These are phyloP conservation scores for Calonectria naviculata DNA, from an alignment of 2,329 filamentous ascomycete species.

Conservation along the genomic window DNA sequence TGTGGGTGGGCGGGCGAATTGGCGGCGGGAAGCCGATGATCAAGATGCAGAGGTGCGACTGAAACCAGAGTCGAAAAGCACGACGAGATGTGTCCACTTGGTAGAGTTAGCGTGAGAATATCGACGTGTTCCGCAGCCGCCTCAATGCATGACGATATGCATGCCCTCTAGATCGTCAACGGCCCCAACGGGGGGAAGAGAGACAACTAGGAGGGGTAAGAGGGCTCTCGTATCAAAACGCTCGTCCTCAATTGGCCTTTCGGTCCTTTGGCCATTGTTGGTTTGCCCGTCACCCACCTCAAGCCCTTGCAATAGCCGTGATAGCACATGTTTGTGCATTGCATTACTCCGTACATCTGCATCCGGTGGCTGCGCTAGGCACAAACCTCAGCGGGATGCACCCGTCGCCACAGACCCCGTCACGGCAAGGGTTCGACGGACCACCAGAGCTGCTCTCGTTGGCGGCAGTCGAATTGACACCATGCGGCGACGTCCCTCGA, in stretches of 20 bases:
- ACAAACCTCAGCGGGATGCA: neutral
- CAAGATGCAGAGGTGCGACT: neutral
- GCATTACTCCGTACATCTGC: neutral
- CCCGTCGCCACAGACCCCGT: neutral
- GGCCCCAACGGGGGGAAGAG: neutral
- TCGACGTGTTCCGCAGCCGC: neutral
- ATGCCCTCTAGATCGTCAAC: neutral
- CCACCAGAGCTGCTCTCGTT: neutral
- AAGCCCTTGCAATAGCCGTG: neutral
- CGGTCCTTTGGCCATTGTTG: neutral
- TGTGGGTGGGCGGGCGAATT: neutral
- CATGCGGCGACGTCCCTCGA: neutral
- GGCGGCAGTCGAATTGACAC: neutral
- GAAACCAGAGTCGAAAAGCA: neutral
- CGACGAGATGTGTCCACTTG: neutral
- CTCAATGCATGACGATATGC: neutral
- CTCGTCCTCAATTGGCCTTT: neutral
- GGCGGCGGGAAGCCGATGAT: neutral
- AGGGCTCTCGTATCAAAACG: neutral
- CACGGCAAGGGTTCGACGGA: neutral
- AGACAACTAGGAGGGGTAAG: neutral
- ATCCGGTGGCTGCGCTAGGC: constrained; percentile 2
- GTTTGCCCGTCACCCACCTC: neutral
- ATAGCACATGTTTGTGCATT: neutral
- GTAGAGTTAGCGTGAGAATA: neutral